A percentile compares a stretch with the other conserved stretches of the same genome.
phyloP scores from a whole-genome alignment of 495 filamentous ascomycete genomes.

The Lasiosphaeria miniovina region DNA sequence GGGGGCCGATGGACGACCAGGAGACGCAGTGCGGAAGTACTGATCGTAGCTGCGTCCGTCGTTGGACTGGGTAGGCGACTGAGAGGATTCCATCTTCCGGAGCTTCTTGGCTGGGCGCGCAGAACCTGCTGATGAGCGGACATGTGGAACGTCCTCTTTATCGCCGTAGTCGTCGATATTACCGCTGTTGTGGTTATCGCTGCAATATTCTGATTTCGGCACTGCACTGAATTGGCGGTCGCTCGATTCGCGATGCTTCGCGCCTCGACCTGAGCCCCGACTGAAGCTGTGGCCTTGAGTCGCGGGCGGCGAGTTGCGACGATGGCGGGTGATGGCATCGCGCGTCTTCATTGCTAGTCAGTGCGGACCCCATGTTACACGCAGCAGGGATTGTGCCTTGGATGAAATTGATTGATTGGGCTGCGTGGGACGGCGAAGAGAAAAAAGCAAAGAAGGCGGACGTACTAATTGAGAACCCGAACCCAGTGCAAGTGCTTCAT shows the following conservation, averaged over 20 bases:
- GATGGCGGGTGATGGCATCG: slow-evolving; percentile 6
- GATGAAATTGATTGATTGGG: neutral
- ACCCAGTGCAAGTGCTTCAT: no score
- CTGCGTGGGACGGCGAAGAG: neutral
- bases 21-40: slow-evolving; percentile 17
- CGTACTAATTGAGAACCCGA: no score
- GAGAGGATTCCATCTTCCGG: slow-evolving; percentile 31
- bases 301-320: no score
- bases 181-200: no score
- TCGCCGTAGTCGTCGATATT: neutral
- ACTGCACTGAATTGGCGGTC: no score
- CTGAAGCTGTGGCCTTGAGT: neutral
- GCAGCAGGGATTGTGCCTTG: slow-evolving; percentile 6
- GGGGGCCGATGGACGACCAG: slow-evolving; percentile 3
- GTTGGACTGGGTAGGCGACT: slow-evolving; percentile 44
- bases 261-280: neutral
- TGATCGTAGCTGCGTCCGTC: slow-evolving; percentile 44
- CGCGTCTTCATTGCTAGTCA: slow-evolving; percentile 27
- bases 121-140: slow-evolving; percentile 7
- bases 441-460: neutral
- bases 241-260: slow-evolving; percentile 1
- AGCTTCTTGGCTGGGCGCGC: slow-evolving; percentile 1
- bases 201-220: no score
- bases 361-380: slow-evolving; percentile 21
- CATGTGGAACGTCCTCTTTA: slow-evolving; percentile 2